Evolutionary conservation across 2,329 filamentous ascomycete genomes (phyloP).

Genomic region (Akanthomyces muscarius): DNA sequence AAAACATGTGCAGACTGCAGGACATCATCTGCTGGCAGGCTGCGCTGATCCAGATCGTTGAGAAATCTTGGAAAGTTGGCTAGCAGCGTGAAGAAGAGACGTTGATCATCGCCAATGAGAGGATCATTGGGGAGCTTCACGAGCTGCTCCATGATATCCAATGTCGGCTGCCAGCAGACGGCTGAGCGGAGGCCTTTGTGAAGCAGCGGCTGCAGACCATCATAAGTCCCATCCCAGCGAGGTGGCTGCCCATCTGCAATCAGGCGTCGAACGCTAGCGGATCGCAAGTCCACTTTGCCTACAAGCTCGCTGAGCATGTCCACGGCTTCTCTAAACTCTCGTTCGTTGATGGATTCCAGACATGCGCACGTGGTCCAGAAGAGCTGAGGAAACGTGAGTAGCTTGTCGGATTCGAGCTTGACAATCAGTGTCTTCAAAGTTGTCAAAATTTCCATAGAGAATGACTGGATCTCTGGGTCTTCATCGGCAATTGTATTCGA

Average conservation of each 20-base stretch:
- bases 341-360: constrained; percentile 92
- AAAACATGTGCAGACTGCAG: constrained; percentile 65
- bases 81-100: constrained; percentile 79
- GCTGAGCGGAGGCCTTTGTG: constrained; percentile 93
- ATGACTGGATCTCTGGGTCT: constrained; percentile 89
- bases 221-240: constrained; percentile 85
- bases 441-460: constrained; percentile 95
- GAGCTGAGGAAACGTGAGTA: constrained; percentile 87
- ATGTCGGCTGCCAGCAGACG: constrained; percentile 70
- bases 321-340: constrained; percentile 86
- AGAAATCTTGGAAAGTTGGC: constrained; percentile 90
- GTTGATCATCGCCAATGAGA: constrained; percentile 76
- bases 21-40: constrained; percentile 50
- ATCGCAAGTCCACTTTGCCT: constrained; percentile 75
- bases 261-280: constrained; percentile 62
- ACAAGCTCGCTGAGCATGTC: constrained; percentile 88
- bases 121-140: constrained; percentile 73
- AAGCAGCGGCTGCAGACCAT: constrained; percentile 78
- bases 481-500: constrained; percentile 98
- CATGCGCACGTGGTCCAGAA: constrained; percentile 99
- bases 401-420: constrained; percentile 72
- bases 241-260: constrained; percentile 75
- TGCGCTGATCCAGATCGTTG: constrained; percentile 65
- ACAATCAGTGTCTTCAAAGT: constrained; percentile 88
- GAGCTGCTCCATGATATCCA: constrained; percentile 74